Conservation (phyloP, 768 basidiomycete species). For the Cyclocybe cylindracea region DNA sequence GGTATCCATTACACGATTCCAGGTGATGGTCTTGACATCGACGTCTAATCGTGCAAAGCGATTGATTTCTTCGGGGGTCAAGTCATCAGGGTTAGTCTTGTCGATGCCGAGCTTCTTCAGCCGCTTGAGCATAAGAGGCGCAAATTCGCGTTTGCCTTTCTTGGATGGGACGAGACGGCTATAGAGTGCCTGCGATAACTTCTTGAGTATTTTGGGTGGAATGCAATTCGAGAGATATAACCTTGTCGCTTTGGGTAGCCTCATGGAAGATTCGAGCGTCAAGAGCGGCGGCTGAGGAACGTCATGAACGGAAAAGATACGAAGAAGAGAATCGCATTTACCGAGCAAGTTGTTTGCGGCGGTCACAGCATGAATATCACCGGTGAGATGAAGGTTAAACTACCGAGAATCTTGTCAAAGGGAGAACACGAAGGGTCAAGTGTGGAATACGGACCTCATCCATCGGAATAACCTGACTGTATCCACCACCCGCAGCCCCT, state of each 20-base stretch:
- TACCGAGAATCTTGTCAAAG: constrained; percentile 25
- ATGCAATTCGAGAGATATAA: constrained; percentile 12
- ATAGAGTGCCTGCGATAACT: constrained; percentile 64
- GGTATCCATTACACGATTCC: constrained; percentile 96
- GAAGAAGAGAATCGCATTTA: constrained; percentile 22
- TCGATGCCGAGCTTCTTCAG: constrained; percentile 92
- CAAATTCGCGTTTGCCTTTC: constrained; percentile 94
- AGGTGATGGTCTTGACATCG: constrained; percentile 89
- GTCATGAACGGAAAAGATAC: neutral
- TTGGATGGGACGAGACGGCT: constrained; percentile 88
- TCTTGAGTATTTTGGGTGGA: neutral
- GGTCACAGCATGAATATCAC: constrained; percentile 97
- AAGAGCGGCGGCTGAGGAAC: constrained; percentile 78
- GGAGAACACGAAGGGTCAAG: neutral
- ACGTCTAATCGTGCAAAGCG: constrained; percentile 92
- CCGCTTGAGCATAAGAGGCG: constrained; percentile 95
- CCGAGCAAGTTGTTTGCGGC: constrained; percentile 97
- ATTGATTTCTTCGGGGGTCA: constrained; percentile 90
- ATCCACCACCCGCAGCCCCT: constrained; percentile 97
- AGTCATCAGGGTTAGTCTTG: constrained; percentile 89
- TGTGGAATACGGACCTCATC: constrained; percentile 65
- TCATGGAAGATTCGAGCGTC: constrained; percentile 99
- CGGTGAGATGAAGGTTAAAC: constrained; percentile 96
- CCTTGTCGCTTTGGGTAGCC: constrained; percentile 92
- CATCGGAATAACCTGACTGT: constrained; percentile 99